Conservation (phyloP, 306 rosid species). For the Senna siamea region DNA sequence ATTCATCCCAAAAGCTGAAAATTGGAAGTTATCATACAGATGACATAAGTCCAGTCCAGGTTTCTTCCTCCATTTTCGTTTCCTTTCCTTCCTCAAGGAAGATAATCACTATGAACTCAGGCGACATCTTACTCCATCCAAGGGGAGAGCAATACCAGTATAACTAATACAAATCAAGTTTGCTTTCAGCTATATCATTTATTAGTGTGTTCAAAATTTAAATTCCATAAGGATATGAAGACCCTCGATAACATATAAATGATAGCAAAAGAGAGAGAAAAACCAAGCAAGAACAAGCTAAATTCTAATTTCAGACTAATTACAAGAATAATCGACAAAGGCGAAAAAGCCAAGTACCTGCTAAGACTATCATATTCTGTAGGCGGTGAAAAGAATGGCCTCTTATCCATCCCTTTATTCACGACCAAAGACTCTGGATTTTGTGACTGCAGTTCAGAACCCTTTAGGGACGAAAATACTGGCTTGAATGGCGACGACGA, state of each 20-base stretch:
- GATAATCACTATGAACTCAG: not conserved
- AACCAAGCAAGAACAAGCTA: not conserved
- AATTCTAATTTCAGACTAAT: not conserved
- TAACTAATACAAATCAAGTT: not conserved
- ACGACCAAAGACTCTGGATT: conserved; percentile 5
- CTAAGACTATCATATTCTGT: conserved; percentile 29
- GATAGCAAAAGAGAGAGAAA: not conserved
- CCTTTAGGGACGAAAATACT: not conserved
- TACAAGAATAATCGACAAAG: not conserved
- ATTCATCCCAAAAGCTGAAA: not conserved
- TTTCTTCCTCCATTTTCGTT: not conserved
- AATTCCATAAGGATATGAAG: not conserved
- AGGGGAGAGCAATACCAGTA: too few relatives aligned
- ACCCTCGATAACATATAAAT: not conserved
- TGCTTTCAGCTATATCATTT: not conserved
- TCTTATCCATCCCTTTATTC: conserved; percentile 24
- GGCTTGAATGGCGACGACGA: conserved; percentile 1
- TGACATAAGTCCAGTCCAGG: not conserved
- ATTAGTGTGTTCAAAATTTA: not conserved
- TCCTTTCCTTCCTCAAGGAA: not conserved
- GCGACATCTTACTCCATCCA: too few relatives aligned
- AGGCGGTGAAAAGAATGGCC: conserved; percentile 23
- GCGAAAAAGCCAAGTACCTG: conserved; percentile 36
- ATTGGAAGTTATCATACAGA: not conserved
- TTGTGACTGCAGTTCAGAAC: conserved; percentile 15